These are phyloP conservation scores for Inga oerstediana DNA, from an alignment of 306 rosid species.

Conservation along the genomic window DNA sequence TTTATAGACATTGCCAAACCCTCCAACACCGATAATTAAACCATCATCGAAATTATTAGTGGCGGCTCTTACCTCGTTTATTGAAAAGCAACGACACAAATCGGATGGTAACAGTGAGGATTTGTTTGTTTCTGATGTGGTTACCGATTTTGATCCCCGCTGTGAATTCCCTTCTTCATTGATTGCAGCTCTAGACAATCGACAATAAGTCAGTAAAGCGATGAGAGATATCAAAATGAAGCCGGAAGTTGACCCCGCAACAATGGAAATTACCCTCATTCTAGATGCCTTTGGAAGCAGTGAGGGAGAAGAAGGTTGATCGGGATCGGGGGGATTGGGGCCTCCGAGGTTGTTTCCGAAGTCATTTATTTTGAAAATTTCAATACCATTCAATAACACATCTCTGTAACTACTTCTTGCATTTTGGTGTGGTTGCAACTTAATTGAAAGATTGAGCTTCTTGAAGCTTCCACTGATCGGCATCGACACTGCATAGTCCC, in stretches of 20 bases:
- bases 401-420: not conserved
- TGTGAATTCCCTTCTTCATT: not conserved
- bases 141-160: not conserved
- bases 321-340: not conserved
- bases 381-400: not conserved
- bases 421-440: not conserved
- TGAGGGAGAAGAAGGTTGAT: not conserved
- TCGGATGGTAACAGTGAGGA: not conserved
- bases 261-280: not conserved
- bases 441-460: not conserved
- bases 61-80: constrained; percentile 30
- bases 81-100: constrained; percentile 29
- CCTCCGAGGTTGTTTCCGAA: not conserved
- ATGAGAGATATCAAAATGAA: not conserved
- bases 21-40: not conserved
- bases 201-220: not conserved
- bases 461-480: not conserved
- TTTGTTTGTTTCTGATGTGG: too few species aligned
- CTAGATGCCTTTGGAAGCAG: not conserved
- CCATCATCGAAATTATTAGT: constrained; percentile 31
- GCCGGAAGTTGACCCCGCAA: not conserved
- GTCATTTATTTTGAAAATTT: not conserved
- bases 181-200: not conserved
- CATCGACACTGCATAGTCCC: not conserved
- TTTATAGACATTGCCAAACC: constrained; percentile 33